phyloP scores from a whole-genome alignment of 2,329 filamentous ascomycete species.

The Venturia nashicola region DNA sequence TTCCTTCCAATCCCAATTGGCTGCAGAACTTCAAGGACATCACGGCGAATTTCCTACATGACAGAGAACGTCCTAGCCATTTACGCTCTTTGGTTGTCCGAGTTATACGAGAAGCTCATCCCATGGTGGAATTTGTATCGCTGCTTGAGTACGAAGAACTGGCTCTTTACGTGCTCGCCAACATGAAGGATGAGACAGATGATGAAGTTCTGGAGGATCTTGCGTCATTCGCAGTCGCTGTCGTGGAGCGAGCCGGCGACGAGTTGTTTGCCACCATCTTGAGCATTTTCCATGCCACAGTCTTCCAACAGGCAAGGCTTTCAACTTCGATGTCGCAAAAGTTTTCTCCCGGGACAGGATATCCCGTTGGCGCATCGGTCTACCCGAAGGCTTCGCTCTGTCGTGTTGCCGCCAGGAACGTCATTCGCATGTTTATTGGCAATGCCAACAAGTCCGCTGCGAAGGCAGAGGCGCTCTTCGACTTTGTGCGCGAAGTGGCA shows the following conservation, averaged over 20 bases:
- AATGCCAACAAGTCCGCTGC: constrained; percentile 53
- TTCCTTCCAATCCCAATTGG: constrained; percentile 59
- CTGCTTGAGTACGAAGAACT: constrained; percentile 47
- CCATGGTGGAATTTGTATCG: constrained; percentile 41
- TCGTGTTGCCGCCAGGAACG: constrained; percentile 59
- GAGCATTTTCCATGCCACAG: constrained; percentile 4
- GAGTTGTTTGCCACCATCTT: constrained; percentile 40
- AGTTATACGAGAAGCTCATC: constrained; percentile 40
- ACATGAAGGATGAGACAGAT: constrained; percentile 51
- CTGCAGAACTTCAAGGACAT: constrained; percentile 49
- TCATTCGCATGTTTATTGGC: constrained; percentile 65
- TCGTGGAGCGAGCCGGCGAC: constrained; percentile 47
- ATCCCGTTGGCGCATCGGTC: background rate
- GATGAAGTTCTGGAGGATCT: constrained; percentile 51
- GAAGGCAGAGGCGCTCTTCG: constrained; percentile 44
- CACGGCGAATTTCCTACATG: constrained; percentile 50
- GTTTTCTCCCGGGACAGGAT: constrained; percentile 16
- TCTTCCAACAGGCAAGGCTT: background rate
- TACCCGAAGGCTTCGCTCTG: constrained; percentile 36
- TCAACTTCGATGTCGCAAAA: constrained; percentile 17
- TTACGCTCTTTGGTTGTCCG: constrained; percentile 52
- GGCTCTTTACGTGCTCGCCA: constrained; percentile 48
- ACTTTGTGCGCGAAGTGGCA: constrained; percentile 22
- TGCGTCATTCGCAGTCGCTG: constrained; percentile 50
- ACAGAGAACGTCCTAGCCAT: constrained; percentile 46